phyloP scores from a whole-genome alignment of 148 eudicot species.

The Chenopodium suecicum region DNA sequence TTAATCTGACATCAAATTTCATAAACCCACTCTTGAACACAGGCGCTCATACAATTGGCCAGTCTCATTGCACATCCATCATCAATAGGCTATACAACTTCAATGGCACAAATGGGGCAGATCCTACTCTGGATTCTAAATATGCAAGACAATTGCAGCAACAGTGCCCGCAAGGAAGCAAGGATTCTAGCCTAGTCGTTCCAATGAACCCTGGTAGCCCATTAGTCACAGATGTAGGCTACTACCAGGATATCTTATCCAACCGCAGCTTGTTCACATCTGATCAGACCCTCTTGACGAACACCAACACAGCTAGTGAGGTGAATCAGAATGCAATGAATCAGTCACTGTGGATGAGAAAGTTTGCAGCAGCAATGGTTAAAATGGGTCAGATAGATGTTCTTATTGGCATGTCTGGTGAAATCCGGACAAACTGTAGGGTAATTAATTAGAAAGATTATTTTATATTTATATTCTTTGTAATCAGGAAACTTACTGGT shows the following conservation, averaged over 20 bases:
- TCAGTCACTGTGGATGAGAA: slow-evolving; percentile 35
- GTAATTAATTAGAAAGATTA: slow-evolving; percentile 18
- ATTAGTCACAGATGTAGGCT: slow-evolving; percentile 19
- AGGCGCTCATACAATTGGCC: slow-evolving; percentile 34
- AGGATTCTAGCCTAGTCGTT: slow-evolving; percentile 37
- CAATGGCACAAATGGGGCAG: slow-evolving; percentile 34
- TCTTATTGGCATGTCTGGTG: slow-evolving; percentile 24
- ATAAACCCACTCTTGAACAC: slow-evolving; percentile 5
- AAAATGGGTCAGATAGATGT: slow-evolving; percentile 67
- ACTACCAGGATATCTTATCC: slow-evolving; percentile 23
- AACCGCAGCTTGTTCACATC: slow-evolving; percentile 27
- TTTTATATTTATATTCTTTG: background rate
- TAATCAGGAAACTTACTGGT: background rate
- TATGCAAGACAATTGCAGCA: slow-evolving; percentile 46
- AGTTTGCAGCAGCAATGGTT: slow-evolving; percentile 61
- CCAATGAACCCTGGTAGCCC: slow-evolving; percentile 33
- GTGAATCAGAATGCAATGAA: slow-evolving; percentile 46
- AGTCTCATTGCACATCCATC: slow-evolving; percentile 29
- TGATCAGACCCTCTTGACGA: slow-evolving; percentile 44
- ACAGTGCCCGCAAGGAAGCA: slow-evolving; percentile 53
- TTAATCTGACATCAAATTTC: background rate
- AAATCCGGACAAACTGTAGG: slow-evolving; percentile 30
- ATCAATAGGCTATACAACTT: slow-evolving; percentile 29
- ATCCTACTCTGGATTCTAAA: slow-evolving; percentile 45
- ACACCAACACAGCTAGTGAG: slow-evolving; percentile 33